Base-by-base conservation (phyloP, 2,329 filamentous ascomycete genomes). In the Aspergillus ochraceoroseus region DNA sequence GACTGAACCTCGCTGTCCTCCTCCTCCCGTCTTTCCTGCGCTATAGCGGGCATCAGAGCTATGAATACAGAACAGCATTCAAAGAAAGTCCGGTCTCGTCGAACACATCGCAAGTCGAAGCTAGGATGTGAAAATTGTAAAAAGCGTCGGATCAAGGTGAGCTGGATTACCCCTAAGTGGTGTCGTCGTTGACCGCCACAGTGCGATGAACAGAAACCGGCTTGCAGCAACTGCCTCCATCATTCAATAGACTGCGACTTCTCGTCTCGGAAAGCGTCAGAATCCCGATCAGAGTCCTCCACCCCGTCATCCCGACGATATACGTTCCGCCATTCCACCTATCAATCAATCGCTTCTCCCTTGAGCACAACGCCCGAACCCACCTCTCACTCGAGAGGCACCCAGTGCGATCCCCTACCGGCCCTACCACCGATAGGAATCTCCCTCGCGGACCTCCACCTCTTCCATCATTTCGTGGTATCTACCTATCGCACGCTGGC, bases 191-290 rank as follows among this genome's bases (percentile, higher is more conserved):
- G 33, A 7, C 8, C 12, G 7, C 8, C 28, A 11, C 52, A 63
- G 61, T 64, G 61, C 35, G 61, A 64, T 27, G 61, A 64, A 42
- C 57, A 52, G 29, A 55, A 51, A n/a, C 60, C 59, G 5, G 33
- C 37, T 8, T 64, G 60, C 43, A 41, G 40, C 6, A 62, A 61
- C 31, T 64, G 61, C 35, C 23, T 43, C 13, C 49, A 54, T 5
- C 59, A 62, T 38, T 47, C 49, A 7, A 48, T 58, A 11, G 47
- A 51, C 19, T 64, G 61, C 35, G 52, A 54, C 34, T 62, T 58
- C 23, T 25, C 35, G 5, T 8, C 17, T 7, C 19, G n/a, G n/a
- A n/a, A 43, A 15, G 30, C 43, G 3, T 30, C 48, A 12, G 17
- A 30, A 14, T 47, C 52, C 5, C 38, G 41, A 1, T 48, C 42